Conservation (phyloP, 83 land plant genomes). For the Picea mariana region DNA sequence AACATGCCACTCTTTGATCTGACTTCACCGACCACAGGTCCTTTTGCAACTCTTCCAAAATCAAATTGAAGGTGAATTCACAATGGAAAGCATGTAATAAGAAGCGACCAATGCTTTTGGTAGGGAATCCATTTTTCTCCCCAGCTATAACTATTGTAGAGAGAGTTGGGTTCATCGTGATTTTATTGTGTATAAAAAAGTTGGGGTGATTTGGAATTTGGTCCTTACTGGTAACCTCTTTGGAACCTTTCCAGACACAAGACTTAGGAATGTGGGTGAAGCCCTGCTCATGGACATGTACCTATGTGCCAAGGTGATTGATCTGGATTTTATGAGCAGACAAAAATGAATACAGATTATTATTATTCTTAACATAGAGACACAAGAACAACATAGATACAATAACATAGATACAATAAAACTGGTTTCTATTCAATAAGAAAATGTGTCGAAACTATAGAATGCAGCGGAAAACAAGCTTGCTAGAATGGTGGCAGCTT, state of each 20-base stretch:
- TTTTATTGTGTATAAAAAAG: constrained; percentile 26
- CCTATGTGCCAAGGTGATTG: constrained; percentile 71
- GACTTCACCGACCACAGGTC: constrained; percentile 81
- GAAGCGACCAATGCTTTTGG: constrained; percentile 76
- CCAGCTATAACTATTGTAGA: constrained; percentile 81
- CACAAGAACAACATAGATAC: too few species aligned
- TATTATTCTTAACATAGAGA: too few species aligned
- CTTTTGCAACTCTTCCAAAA: constrained; percentile 79
- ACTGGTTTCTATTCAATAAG: too few species aligned
- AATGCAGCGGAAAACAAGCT: too few species aligned
- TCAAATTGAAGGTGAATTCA: constrained; percentile 25
- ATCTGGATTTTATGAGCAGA: too few species aligned
- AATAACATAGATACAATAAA: too few species aligned
- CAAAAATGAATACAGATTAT: too few species aligned
- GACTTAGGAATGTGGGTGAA: constrained; percentile 41
- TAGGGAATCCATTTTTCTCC: constrained; percentile 76
- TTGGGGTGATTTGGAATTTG: constrained; percentile 77
- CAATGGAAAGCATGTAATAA: constrained; percentile 84
- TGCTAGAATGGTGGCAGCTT: too few species aligned
- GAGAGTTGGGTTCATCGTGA: constrained; percentile 42
- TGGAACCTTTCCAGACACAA: too few species aligned
- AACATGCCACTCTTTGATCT: constrained; percentile 80
- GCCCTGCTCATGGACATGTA: constrained; percentile 93
- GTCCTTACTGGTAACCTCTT: not conserved
- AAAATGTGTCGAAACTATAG: too few species aligned